Base-by-base conservation (phyloP, 2,329 filamentous ascomycete genomes). In the Metarhizium robertsii region DNA sequence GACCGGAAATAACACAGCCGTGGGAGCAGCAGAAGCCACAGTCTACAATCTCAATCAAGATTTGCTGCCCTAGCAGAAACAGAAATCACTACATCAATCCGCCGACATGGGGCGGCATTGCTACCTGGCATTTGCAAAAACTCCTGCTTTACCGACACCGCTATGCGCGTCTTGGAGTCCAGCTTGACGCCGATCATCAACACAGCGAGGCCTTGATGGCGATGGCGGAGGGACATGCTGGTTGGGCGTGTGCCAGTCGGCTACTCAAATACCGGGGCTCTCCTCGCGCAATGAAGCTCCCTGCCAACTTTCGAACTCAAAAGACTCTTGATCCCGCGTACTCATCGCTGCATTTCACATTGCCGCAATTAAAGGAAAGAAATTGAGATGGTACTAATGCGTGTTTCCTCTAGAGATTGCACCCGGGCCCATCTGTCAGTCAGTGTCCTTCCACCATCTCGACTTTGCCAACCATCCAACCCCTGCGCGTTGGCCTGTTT, bases 401-500 rank as follows among this genome's bases (percentile, higher is more conserved):
- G 32, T 54, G 30, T 13, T 51, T 43, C 43, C 38, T 40, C 29
- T 29, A 53, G 47, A 56, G 55, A 54, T 51, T 53, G 38, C 4
- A 47, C 25, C 20, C 6, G 30, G 36, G 34, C 25, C n/a, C 34
- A 53, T 29, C n/a, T 42, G 25, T 30, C 25, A 25, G 20, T 16
- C 45, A 48, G 7, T 48, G 20, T 48, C 25, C 20, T 29, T 18
- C 20, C 20, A 48, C 6, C 13, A n/a, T 53, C 46, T 51, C 51
- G 43, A 42, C 32, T 50, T 16, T 3, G 29, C 52, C 45, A 55
- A 52, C 50, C 34, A 47, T 42, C 49, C 50, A 57, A 59, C 53
- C 56, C 58, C 56, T 61, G 58, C 52, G 53, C 32, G 16, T 43
- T 29, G 30, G 51, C 5, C 52, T 38, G 13, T 42, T 56, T 57